These are phyloP conservation scores for Cordyceps cateniannulata DNA, from an alignment of 2,329 filamentous ascomycete genomes.

Conservation along the genomic window DNA sequence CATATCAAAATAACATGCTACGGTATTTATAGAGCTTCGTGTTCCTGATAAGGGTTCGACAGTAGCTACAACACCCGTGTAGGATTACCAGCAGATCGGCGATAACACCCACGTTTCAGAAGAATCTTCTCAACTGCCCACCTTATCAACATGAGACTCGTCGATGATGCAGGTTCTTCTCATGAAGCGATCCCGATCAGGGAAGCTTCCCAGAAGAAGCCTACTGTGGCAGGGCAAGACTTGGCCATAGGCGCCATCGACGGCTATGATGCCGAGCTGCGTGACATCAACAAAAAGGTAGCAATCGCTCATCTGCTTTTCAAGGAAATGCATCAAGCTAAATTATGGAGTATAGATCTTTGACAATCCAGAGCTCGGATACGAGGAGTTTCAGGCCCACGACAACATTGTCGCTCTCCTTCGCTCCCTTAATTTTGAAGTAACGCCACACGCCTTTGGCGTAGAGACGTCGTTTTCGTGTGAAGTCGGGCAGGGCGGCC, in stretches of 20 bases:
- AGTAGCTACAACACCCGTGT: background rate
- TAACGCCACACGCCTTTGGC: conserved; percentile 1
- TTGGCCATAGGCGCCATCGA: background rate
- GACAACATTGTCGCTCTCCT: background rate
- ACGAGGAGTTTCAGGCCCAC: conserved; percentile 3
- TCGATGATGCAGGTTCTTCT: no score
- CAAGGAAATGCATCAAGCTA: background rate
- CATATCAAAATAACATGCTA: background rate
- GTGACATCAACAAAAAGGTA: conserved; percentile 11
- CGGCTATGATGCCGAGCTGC: background rate
- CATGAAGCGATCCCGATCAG: background rate
- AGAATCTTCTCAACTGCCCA: background rate
- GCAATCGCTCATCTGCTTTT: background rate
- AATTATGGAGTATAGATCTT: background rate
- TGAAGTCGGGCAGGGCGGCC: conserved; percentile 15
- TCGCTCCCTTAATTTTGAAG: background rate
- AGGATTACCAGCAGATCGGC: background rate
- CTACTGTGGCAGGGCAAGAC: background rate
- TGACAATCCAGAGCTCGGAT: background rate
- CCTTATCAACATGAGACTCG: background rate
- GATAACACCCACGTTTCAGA: background rate
- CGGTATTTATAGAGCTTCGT: background rate
- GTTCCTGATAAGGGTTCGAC: background rate
- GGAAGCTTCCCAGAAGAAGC: background rate
- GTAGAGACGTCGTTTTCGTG: conserved; percentile 1